Evolutionary conservation across 352 stramenopile genomes (phyloP).

Genomic region (Phytophthora agathidicida): DNA sequence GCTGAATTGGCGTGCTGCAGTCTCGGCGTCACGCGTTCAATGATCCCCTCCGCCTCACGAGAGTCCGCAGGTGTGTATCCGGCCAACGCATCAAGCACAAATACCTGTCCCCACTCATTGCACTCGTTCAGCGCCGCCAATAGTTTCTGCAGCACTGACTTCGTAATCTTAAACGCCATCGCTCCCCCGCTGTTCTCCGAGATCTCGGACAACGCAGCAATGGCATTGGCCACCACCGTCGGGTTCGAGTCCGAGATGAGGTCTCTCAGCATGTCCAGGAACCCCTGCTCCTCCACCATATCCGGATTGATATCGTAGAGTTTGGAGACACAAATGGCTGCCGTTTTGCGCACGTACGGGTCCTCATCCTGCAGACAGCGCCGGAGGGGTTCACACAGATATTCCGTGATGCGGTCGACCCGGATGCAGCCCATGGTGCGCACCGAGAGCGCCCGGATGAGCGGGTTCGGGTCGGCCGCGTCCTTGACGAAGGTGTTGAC

Average conservation of each 20-base stretch:
- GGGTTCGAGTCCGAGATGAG: constrained; percentile 98
- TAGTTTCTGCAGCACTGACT: constrained; percentile 98
- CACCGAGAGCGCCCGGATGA: constrained; percentile 97
- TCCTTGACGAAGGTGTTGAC: constrained; percentile 99
- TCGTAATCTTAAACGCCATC: constrained; percentile 93
- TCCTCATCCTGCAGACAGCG: constrained; percentile 95
- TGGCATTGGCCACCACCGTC: constrained; percentile 98
- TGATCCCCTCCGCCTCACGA: constrained; percentile 98
- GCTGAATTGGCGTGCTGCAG: constrained; percentile 99
- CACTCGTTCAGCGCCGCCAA: constrained; percentile 98
- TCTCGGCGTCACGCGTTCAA: constrained; percentile 97
- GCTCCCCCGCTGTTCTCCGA: constrained; percentile 92
- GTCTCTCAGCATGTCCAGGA: constrained; percentile 96
- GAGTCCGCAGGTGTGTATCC: constrained; percentile 96
- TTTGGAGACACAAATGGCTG: constrained; percentile 99
- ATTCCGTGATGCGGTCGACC: constrained; percentile 99
- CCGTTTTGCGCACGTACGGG: constrained; percentile 99
- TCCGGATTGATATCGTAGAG: constrained; percentile 99
- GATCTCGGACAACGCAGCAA: constrained; percentile 98
- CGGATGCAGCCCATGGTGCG: constrained; percentile 99
- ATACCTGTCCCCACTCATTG: constrained; percentile 99
- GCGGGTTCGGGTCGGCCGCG: constrained; percentile 90
- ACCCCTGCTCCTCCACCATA: constrained; percentile 96
- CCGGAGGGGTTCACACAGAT: constrained; percentile 97
- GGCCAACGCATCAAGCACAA: constrained; percentile 96